phyloP scores from a whole-genome alignment of 192 early-diverging fungal species.

The Gigaspora rosea region DNA sequence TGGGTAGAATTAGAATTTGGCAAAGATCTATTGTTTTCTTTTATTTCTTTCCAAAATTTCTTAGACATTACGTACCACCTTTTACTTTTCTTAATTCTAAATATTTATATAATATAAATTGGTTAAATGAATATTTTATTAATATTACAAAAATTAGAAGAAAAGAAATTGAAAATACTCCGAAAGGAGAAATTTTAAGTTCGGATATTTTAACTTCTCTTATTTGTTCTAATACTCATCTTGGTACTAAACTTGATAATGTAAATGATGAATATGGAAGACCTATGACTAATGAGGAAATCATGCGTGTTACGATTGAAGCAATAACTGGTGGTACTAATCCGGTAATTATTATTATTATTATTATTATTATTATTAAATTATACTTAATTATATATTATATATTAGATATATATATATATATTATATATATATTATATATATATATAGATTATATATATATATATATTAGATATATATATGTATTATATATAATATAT shows the following conservation, averaged over 20 bases:
- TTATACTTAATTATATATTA: no score
- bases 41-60: background rate
- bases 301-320: background rate
- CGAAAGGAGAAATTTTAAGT: background rate
- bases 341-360: background rate
- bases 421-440: no score
- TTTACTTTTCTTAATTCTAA: background rate
- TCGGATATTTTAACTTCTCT: slow-evolving; percentile 5
- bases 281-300: slow-evolving; percentile 5
- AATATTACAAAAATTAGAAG: background rate
- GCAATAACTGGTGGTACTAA: background rate
- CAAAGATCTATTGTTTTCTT: background rate
- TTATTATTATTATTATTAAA: no score
- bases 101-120: background rate
- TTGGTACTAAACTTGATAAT: background rate
- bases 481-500: no score
- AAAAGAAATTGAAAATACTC: background rate
- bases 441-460: no score
- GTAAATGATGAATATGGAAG: background rate
- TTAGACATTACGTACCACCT: background rate
- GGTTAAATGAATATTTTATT: background rate
- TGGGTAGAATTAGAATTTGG: background rate
- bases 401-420: no score
- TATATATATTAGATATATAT: no score
- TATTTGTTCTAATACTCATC: background rate